Conservation (phyloP, 2,329 filamentous ascomycete genomes). For the Microsporum canis region DNA sequence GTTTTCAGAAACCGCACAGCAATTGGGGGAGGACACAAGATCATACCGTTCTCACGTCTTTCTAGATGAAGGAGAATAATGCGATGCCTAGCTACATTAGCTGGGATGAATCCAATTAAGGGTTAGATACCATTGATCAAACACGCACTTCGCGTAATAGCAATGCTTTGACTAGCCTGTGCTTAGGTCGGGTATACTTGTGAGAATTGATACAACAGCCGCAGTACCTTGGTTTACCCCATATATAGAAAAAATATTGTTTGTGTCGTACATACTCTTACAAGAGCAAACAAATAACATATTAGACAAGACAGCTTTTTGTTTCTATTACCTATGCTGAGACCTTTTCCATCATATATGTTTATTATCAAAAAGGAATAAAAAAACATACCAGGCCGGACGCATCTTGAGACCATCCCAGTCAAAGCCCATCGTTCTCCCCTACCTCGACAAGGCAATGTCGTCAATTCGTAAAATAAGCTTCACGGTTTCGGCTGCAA, state of each 20-base stretch:
- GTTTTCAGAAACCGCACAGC: too few relatives aligned
- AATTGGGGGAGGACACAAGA: too few relatives aligned
- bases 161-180: too few relatives aligned
- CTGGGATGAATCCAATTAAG: too few relatives aligned
- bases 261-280: not conserved
- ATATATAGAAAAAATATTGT: not conserved
- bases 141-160: too few relatives aligned
- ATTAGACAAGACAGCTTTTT: not conserved
- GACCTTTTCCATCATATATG: slow-evolving; percentile 5
- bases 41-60: too few relatives aligned
- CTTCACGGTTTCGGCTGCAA: slow-evolving; percentile 97
- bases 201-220: too few relatives aligned
- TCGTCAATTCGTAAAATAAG: slow-evolving; percentile 68
- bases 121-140: too few relatives aligned
- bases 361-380: slow-evolving; percentile 4
- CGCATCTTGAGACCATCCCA: not conserved
- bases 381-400: not conserved
- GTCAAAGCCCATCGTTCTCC: not conserved
- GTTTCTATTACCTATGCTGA: slow-evolving; percentile 2
- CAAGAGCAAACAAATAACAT: not conserved
- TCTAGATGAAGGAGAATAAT: too few relatives aligned
- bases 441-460: slow-evolving; percentile 45
- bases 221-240: not conserved
- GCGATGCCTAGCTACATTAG: too few relatives aligned
- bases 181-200: too few relatives aligned